phyloP scores from a whole-genome alignment of 306 rosid genomes.

The Fragaria nilgerrensis region DNA sequence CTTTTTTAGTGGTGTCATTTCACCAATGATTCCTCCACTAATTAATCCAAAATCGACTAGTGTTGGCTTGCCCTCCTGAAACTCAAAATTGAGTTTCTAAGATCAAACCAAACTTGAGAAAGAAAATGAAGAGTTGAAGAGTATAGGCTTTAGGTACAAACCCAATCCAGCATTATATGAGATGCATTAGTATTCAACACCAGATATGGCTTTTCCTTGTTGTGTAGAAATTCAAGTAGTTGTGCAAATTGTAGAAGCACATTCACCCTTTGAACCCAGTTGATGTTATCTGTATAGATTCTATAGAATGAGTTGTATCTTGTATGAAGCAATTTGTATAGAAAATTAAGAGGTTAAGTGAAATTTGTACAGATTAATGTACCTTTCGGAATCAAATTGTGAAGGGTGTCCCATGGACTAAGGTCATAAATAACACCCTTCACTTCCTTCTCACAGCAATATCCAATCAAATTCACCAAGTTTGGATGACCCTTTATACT shows the following conservation, averaged over 20 bases:
- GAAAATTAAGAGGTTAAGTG: not conserved
- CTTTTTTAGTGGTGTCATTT: constrained; percentile 31
- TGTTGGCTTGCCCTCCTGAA: constrained; percentile 56
- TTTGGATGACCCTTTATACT: constrained; percentile 35
- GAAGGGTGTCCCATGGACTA: constrained; percentile 47
- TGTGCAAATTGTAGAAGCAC: constrained; percentile 50
- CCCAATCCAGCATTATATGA: constrained; percentile 60
- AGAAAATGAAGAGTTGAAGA: not conserved
- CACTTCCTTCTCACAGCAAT: constrained; percentile 50
- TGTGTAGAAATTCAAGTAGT: constrained; percentile 51
- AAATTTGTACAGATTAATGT: not conserved
- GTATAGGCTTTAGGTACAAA: constrained; percentile 19
- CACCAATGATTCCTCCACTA: constrained; percentile 17
- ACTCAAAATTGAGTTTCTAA: not conserved
- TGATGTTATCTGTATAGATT: constrained; percentile 34
- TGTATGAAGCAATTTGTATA: not conserved
- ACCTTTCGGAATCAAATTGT: constrained; percentile 49
- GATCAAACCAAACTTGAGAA: not conserved
- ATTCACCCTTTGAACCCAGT: constrained; percentile 49
- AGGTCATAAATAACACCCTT: constrained; percentile 62
- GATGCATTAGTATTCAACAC: constrained; percentile 42
- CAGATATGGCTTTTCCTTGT: constrained; percentile 42
- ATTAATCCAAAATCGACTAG: constrained; percentile 35
- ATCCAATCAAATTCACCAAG: constrained; percentile 50
- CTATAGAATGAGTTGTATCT: not conserved